phyloP scores from a whole-genome alignment of 768 basidiomycete genomes.

The Gloeopeniophorella convolvens region DNA sequence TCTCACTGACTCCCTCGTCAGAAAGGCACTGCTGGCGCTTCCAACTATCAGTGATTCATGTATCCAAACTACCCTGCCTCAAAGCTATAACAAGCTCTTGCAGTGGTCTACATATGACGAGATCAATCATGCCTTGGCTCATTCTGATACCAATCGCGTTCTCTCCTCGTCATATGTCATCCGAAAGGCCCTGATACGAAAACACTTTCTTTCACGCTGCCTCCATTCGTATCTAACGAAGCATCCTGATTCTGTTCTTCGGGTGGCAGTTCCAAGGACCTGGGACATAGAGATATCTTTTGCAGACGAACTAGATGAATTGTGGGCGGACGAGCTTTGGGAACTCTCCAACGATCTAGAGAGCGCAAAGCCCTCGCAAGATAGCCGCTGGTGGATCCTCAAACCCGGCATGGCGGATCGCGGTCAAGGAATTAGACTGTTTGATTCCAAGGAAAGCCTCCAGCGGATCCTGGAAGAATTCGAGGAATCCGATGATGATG shows the following conservation, averaged over 20 bases:
- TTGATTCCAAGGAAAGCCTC: constrained; percentile 69
- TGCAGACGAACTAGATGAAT: constrained; percentile 91
- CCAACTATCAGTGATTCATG: constrained; percentile 24
- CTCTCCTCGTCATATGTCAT: constrained; percentile 83
- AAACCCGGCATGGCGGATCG: constrained; percentile 98
- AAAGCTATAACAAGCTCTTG: constrained; percentile 33
- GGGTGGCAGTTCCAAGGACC: constrained; percentile 56
- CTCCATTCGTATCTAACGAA: constrained; percentile 70
- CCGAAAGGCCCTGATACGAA: constrained; percentile 89
- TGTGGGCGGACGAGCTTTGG: constrained; percentile 90
- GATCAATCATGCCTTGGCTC: constrained; percentile 70
- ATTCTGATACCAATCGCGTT: constrained; percentile 39
- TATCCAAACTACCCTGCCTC: constrained; percentile 18
- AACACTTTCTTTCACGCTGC: constrained; percentile 80
- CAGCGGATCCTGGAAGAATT: constrained; percentile 75
- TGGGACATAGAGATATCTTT: constrained; percentile 84
- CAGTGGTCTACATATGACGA: constrained; percentile 90
- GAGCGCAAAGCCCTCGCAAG: constrained; percentile 5
- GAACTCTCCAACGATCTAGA: constrained; percentile 67
- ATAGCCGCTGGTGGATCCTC: constrained; percentile 77
- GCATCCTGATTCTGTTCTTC: constrained; percentile 51
- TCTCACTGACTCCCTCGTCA: constrained; percentile 42
- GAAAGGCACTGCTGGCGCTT: constrained; percentile 31
- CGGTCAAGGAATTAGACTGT: constrained; percentile 90
- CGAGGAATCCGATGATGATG: constrained; percentile 51